Percentiles rank a stretch among this genome's conserved stretches.
Evolutionary conservation across 2,329 filamentous ascomycete genomes (phyloP).

Genomic region (Venturia nashicola): DNA sequence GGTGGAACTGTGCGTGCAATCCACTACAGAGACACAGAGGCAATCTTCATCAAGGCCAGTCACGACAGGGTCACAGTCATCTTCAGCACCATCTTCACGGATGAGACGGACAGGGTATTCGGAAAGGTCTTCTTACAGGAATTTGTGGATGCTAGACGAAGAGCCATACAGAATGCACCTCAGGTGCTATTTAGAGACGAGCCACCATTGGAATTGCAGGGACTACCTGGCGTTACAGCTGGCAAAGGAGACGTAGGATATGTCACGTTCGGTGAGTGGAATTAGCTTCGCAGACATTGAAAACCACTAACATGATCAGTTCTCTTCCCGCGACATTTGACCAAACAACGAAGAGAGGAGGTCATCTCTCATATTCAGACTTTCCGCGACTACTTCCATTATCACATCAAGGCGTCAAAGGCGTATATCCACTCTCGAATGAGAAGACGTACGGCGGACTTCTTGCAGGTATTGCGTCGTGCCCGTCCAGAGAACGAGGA

Average conservation of each 20-base stretch:
- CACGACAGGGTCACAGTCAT: constrained; percentile 97
- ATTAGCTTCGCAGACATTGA: constrained; percentile 11
- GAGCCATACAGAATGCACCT: constrained; percentile 95
- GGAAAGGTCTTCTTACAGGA: constrained; percentile 87
- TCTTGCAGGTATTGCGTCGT: constrained; percentile 88
- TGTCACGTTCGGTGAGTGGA: constrained; percentile 77
- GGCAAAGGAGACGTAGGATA: constrained; percentile 85
- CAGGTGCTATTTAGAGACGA: constrained; percentile 96
- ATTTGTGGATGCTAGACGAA: constrained; percentile 88
- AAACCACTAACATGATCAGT: constrained; percentile 40
- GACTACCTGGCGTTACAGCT: constrained; percentile 68
- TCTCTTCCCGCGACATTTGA: constrained; percentile 89
- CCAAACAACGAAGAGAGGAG: constrained; percentile 77
- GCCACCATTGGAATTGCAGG: constrained; percentile 80
- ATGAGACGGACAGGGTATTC: constrained; percentile 95
- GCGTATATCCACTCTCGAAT: constrained; percentile 98
- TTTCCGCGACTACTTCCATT: constrained; percentile 99
- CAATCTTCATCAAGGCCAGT: constrained; percentile 96
- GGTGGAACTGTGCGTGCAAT: constrained; percentile 91
- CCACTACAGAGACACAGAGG: constrained; percentile 97
- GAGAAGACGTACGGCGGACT: constrained; percentile 94
- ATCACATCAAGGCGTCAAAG: constrained; percentile 99
- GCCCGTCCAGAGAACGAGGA: constrained; percentile 92
- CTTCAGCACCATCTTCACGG: constrained; percentile 94
- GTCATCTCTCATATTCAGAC: constrained; percentile 99